Percentiles rank a stretch among this genome's conserved stretches.
Evolutionary conservation across 331 rosid species (phyloP).

Genomic region (Pyrus hybrid): DNA sequence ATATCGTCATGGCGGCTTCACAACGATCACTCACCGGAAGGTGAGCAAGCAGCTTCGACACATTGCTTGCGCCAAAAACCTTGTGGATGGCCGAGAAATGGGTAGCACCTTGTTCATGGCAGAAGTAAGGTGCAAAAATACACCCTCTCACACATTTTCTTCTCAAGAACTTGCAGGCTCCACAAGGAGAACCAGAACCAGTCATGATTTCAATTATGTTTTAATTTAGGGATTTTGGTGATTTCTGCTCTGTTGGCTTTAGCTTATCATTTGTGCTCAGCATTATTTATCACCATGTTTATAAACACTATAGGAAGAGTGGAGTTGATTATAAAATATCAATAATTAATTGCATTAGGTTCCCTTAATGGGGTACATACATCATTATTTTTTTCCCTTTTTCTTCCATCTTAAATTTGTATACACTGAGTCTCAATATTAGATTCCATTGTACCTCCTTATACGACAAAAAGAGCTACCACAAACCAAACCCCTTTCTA

Average conservation of each 20-base stretch:
- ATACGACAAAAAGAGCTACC: conserved; percentile 65
- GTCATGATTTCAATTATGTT: conserved; percentile 32
- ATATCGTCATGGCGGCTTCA: conserved; percentile 83
- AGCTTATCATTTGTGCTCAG: conserved; percentile 25
- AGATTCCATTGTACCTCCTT: conserved; percentile 56
- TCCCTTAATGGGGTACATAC: conserved; percentile 73
- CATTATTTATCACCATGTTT: conserved; percentile 30
- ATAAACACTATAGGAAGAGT: conserved; percentile 50
- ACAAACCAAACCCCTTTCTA: conserved; percentile 42
- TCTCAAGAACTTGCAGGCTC: conserved; percentile 99
- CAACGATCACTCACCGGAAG: conserved; percentile 64
- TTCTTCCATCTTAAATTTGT: conserved; percentile 25
- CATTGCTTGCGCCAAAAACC: conserved; percentile 98
- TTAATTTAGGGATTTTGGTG: background rate
- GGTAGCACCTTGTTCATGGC: conserved; percentile 90
- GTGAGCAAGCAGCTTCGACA: conserved; percentile 79
- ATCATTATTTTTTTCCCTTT: conserved; percentile 33
- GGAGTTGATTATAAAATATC: conserved; percentile 35
- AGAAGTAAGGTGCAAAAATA: conserved; percentile 89
- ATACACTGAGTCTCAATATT: conserved; percentile 10
- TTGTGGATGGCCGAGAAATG: conserved; percentile 94
- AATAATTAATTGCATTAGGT: conserved; percentile 45
- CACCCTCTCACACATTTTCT: conserved; percentile 91
- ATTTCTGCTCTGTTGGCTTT: conserved; percentile 16
- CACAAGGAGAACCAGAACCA: conserved; percentile 96